A percentile compares a stretch with the other conserved stretches of the same genome.
phyloP scores from a whole-genome alignment of 768 basidiomycete genomes.

The Dioszegia aurantiaca region DNA sequence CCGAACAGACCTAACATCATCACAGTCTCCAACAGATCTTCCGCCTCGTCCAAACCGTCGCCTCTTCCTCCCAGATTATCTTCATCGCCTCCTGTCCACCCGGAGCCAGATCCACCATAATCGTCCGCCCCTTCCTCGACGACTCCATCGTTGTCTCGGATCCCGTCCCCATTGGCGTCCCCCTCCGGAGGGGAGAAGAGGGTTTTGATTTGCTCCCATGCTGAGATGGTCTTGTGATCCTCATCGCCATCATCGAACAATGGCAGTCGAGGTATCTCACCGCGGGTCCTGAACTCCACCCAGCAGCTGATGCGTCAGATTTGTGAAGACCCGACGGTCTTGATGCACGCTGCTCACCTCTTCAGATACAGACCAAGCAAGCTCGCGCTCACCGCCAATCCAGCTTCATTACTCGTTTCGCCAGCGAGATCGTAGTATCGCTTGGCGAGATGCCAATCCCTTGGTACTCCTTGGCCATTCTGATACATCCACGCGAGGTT shows the following conservation, averaged over 20 bases:
- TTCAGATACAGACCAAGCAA: slow-evolving; percentile 75
- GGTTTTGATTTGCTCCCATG: slow-evolving; percentile 32
- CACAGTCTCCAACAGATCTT: slow-evolving; percentile 72
- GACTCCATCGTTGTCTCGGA: slow-evolving; percentile 11
- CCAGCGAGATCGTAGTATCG: slow-evolving; percentile 87
- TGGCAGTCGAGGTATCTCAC: slow-evolving; percentile 32
- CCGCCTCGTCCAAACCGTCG: slow-evolving; percentile 56
- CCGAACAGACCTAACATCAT: slow-evolving; percentile 71
- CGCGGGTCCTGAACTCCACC: slow-evolving; percentile 32
- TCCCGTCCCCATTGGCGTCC: slow-evolving; percentile 11
- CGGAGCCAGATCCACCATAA: slow-evolving; percentile 13
- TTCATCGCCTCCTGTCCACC: slow-evolving; percentile 63
- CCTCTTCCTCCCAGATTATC: slow-evolving; percentile 55
- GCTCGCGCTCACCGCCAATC: slow-evolving; percentile 79
- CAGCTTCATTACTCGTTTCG: slow-evolving; percentile 84
- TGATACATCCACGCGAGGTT: slow-evolving; percentile 99
- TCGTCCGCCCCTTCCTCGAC: slow-evolving; percentile 59
- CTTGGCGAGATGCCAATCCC: slow-evolving; percentile 97
- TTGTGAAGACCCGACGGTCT: too few relatives aligned
- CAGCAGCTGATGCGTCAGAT: slow-evolving; percentile 29
- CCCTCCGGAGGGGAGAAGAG: slow-evolving; percentile 20
- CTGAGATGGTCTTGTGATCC: slow-evolving; percentile 1
- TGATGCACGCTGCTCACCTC: slow-evolving; percentile 56
- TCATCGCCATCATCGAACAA: slow-evolving; percentile 29
- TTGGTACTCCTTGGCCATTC: slow-evolving; percentile 82